Conservation (phyloP, 495 filamentous ascomycete genomes). For the Aspergillus wentii region DNA sequence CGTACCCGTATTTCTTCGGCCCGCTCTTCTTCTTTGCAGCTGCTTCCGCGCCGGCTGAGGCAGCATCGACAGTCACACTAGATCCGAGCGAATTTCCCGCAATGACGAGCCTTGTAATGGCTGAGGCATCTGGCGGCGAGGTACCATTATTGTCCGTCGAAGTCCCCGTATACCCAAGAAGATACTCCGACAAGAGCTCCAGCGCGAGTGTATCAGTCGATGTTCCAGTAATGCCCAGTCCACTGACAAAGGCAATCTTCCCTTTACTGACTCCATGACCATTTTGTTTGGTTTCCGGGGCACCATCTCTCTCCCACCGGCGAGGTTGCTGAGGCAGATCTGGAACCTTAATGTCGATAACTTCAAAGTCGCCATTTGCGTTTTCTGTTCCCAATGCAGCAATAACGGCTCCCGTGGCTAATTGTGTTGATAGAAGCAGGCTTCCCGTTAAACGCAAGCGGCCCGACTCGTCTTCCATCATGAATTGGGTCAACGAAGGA, state of each 20-base stretch:
- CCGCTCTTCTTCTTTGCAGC: slow-evolving; percentile 37
- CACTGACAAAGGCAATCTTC: slow-evolving; percentile 86
- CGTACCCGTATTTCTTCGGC: slow-evolving; percentile 90
- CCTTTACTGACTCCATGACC: slow-evolving; percentile 41
- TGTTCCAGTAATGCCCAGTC: slow-evolving; percentile 73
- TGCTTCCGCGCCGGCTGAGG: slow-evolving; percentile 25
- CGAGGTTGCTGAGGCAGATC: slow-evolving; percentile 76
- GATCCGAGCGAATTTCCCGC: slow-evolving; percentile 82
- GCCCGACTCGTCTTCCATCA: slow-evolving; percentile 95
- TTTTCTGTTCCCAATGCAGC: slow-evolving; percentile 93
- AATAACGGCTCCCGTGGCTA: slow-evolving; percentile 89
- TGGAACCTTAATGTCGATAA: slow-evolving; percentile 81
- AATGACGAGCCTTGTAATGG: slow-evolving; percentile 82
- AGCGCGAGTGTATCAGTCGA: slow-evolving; percentile 66
- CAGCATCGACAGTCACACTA: slow-evolving; percentile 32
- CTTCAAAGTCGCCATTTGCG: slow-evolving; percentile 83
- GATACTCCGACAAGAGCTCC: slow-evolving; percentile 78
- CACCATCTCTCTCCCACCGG: slow-evolving; percentile 62
- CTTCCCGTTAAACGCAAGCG: slow-evolving; percentile 76
- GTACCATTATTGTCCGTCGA: slow-evolving; percentile 44
- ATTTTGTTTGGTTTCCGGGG: slow-evolving; percentile 32
- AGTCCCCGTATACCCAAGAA: slow-evolving; percentile 72
- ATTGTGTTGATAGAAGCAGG: slow-evolving; percentile 54
- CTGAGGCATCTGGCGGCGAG: slow-evolving; percentile 37
- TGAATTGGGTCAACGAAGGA: slow-evolving; percentile 54